Evolutionary conservation across 2,329 filamentous ascomycete genomes (phyloP), one percentile per base, ranked within the genome.

Genomic region (Sclerotinia spermophila): DNA sequence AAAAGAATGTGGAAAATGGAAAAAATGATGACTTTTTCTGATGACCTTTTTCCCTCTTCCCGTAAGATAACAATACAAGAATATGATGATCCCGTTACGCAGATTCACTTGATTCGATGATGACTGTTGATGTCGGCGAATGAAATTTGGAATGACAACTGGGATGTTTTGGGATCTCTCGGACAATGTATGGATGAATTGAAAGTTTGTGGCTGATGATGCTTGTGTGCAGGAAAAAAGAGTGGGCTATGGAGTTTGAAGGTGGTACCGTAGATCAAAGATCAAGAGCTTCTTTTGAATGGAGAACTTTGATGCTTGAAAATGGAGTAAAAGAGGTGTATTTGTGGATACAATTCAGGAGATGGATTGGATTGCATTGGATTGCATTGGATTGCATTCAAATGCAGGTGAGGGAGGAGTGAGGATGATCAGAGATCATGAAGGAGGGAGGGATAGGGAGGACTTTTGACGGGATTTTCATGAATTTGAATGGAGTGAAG

Each of bases 61-160:
- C 38, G 27, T 30, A 42, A 19, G n/a, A 60, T 27, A 40, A 27
- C 35, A 30, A 45, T 35, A 48, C 27, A 11, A n/a, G 24, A 33
- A 48, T 48, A 48, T 35, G 60, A 64, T 21, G 60, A 64, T 48
- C 58, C 58, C n/a, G 60, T 35, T 6, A 45, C 42, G 24, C 30
- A 19, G 7, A 48, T 19, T 35, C 60, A 53, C 56, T 40, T 40
- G 27, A 59, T 59, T 35, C 33, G 65, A 60, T 48, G 56, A 53
- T 73, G 61, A 71, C 62, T 73, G 72, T 72, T 58, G 68, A 24
- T 59, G n/a, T 68, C 70, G 44, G 67, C 71, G 72, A 73, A 68
- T 51, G 51, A 35, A 67, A 56, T 33, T 66, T 67, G 68, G 72
- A 67, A 68, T 72, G 55, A 27, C n/a, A 27, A 45, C 58, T 44